Conservation (phyloP, 2,329 filamentous ascomycete genomes). For the Xylaria arbuscula region DNA sequence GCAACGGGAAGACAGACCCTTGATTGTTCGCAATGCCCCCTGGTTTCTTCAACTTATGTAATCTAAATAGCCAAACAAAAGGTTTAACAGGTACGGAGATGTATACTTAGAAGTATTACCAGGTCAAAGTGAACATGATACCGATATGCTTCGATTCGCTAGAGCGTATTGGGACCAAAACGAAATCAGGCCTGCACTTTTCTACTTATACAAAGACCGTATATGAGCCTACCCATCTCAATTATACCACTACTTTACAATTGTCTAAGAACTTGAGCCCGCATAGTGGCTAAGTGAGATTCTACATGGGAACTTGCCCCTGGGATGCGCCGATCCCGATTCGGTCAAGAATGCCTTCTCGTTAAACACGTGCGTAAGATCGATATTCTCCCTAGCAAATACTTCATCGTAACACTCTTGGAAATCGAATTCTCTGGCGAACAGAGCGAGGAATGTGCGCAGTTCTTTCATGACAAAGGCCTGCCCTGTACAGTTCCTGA, state of each 20-base stretch:
- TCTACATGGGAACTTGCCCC: slow-evolving; percentile 45
- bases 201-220: neutral
- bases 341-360: slow-evolving; percentile 47
- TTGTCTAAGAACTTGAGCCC: slow-evolving; percentile 3
- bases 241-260: neutral
- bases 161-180: too few relatives aligned
- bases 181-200: neutral
- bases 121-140: neutral
- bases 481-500: slow-evolving; percentile 67
- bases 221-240: neutral
- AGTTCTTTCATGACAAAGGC: slow-evolving; percentile 49
- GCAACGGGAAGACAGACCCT: neutral
- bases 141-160: neutral
- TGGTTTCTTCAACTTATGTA: too few relatives aligned
- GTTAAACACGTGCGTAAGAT: slow-evolving; percentile 44
- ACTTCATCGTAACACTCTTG: slow-evolving; percentile 46
- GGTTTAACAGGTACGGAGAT: too few relatives aligned
- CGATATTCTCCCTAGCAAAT: slow-evolving; percentile 41
- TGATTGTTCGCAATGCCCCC: too few relatives aligned
- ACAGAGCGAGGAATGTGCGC: slow-evolving; percentile 44
- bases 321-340: slow-evolving; percentile 44
- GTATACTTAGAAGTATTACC: too few relatives aligned
- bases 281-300: slow-evolving; percentile 41
- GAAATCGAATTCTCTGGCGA: slow-evolving; percentile 47
- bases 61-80: too few relatives aligned